Percentiles rank a stretch among this genome's conserved stretches.
phyloP scores from a whole-genome alignment of 2,329 filamentous ascomycete species.

The Phialophora tarda region DNA sequence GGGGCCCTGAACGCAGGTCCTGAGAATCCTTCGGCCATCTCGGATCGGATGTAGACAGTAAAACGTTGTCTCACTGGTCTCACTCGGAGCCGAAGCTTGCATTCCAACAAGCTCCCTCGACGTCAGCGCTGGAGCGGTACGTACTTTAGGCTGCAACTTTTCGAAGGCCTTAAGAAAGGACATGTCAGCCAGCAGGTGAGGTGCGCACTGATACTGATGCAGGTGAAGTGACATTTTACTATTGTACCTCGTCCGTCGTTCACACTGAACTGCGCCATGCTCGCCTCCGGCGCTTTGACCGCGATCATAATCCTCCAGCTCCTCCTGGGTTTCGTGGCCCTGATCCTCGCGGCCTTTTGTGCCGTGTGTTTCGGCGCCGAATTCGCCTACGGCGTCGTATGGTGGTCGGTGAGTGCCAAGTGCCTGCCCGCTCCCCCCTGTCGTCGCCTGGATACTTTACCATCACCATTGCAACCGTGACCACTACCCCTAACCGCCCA shows the following conservation, averaged over 20 bases:
- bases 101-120: neutral
- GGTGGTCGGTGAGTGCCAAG: constrained; percentile 22
- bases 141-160: neutral
- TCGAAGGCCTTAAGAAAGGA: neutral
- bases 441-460: neutral
- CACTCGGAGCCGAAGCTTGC: neutral
- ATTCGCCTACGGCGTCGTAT: constrained; percentile 14
- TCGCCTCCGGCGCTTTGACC: neutral
- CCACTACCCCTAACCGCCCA: neutral
- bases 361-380: constrained; percentile 17
- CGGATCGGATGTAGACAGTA: neutral
- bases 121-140: neutral
- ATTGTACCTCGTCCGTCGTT: neutral
- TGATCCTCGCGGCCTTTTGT: constrained; percentile 17
- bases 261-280: neutral
- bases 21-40: constrained; percentile 1
- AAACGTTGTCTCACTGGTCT: neutral
- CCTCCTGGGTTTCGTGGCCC: constrained; percentile 10
- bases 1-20: neutral
- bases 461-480: neutral
- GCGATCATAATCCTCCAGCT: constrained; percentile 9
- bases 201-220: neutral
- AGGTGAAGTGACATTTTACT: neutral
- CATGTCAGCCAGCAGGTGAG: neutral
- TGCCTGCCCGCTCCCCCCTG: neutral